A percentile compares a stretch with the other conserved stretches of the same genome.
phyloP scores from a whole-genome alignment of 2,329 filamentous ascomycete species.

The Fusarium lyarnte region DNA sequence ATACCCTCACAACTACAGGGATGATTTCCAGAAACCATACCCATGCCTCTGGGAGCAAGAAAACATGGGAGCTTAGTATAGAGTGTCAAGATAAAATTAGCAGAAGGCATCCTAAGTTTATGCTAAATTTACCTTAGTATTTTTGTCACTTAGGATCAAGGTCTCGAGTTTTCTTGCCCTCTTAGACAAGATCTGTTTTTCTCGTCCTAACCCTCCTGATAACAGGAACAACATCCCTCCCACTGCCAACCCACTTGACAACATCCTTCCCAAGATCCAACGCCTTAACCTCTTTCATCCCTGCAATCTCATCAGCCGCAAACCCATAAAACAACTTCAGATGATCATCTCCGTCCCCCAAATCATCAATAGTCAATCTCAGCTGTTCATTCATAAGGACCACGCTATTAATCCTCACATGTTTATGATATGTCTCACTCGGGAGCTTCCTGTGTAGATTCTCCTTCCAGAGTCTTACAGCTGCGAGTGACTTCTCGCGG shows the following conservation, averaged over 20 bases:
- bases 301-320: constrained; percentile 15
- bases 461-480: neutral
- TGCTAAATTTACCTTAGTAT: too few relatives aligned
- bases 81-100: too few relatives aligned
- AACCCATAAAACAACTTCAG: constrained; percentile 23
- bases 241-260: neutral
- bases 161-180: too few relatives aligned
- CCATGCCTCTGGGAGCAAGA: too few relatives aligned
- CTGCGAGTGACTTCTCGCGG: neutral
- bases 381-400: constrained; percentile 20
- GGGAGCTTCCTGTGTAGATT: neutral
- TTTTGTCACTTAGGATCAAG: too few relatives aligned
- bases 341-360: neutral
- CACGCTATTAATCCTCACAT: constrained; percentile 9
- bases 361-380: constrained; percentile 2
- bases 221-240: neutral
- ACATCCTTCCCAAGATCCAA: constrained; percentile 9
- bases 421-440: neutral
- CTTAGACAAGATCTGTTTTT: neutral
- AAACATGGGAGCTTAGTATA: too few relatives aligned
- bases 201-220: neutral
- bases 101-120: too few relatives aligned
- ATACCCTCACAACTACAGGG: neutral
- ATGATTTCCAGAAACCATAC: neutral
- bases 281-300: neutral